Conservation (phyloP, 768 basidiomycete species). For the Wakefieldia striispora region DNA sequence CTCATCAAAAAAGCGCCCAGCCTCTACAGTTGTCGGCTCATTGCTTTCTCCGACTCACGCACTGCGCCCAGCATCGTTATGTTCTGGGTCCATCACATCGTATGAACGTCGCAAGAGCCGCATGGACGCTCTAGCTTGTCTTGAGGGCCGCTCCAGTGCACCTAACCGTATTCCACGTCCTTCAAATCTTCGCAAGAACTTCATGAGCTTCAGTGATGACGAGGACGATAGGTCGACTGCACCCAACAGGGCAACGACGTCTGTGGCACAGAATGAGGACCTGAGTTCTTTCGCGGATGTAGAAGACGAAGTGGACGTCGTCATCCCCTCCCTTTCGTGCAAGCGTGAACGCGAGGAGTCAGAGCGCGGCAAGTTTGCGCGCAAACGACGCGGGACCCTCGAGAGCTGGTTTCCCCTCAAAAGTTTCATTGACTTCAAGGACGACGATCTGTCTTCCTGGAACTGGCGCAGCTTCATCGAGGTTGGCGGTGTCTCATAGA, state of each 20-base stretch:
- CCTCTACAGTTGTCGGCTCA: slow-evolving; percentile 21
- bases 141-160: slow-evolving; percentile 51
- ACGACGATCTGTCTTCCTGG: slow-evolving; percentile 45
- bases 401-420: slow-evolving; percentile 54
- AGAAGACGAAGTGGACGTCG: slow-evolving; percentile 32
- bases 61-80: slow-evolving; percentile 13
- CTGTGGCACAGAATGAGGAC: slow-evolving; percentile 21
- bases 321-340: slow-evolving; percentile 17
- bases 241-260: slow-evolving; percentile 7
- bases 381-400: slow-evolving; percentile 41
- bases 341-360: neutral
- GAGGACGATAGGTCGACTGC: slow-evolving; percentile 43
- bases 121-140: slow-evolving; percentile 58
- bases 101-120: slow-evolving; percentile 47
- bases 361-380: slow-evolving; percentile 16
- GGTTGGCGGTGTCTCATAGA: slow-evolving; percentile 37
- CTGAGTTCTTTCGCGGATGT: slow-evolving; percentile 26
- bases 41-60: slow-evolving; percentile 10
- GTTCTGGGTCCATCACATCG: slow-evolving; percentile 43
- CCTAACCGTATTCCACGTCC: slow-evolving; percentile 19
- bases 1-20: slow-evolving; percentile 8
- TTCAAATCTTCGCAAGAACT: slow-evolving; percentile 39
- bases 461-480: slow-evolving; percentile 67
- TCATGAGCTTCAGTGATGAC: slow-evolving; percentile 69
- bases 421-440: slow-evolving; percentile 65